These are phyloP conservation scores for Apocynum venetum DNA, from an alignment of 257 asterid species.

Conservation along the genomic window DNA sequence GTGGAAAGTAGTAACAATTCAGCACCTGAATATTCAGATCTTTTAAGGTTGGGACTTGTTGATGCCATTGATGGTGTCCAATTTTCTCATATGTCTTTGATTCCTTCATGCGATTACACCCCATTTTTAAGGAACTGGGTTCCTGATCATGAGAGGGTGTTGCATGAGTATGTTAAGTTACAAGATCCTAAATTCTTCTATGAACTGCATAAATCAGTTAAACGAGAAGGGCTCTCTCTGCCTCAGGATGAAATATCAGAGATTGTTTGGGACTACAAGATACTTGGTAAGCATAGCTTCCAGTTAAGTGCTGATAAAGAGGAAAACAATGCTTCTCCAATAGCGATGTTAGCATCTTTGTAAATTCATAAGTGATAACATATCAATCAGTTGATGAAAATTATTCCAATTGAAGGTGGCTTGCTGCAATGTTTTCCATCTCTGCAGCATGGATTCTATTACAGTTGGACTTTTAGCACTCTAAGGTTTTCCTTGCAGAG, in stretches of 20 bases:
- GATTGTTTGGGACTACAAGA: conserved; percentile 80
- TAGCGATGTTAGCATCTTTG: conserved; percentile 12
- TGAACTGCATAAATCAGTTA: conserved; percentile 62
- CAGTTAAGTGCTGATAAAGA: conserved; percentile 29
- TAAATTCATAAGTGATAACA: background rate
- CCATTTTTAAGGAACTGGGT: conserved; percentile 90
- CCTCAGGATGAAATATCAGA: conserved; percentile 79
- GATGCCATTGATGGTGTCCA: conserved; percentile 88
- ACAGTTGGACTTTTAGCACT: background rate
- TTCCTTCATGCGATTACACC: conserved; percentile 87
- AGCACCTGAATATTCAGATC: conserved; percentile 96
- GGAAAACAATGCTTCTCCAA: conserved; percentile 21
- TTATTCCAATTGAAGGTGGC: background rate
- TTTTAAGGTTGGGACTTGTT: conserved; percentile 89
- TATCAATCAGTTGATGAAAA: background rate
- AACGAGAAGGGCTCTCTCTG: conserved; percentile 46
- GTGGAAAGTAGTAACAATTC: conserved; percentile 69
- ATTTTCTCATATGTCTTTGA: conserved; percentile 70
- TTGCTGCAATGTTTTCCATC: background rate
- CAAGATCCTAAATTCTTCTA: conserved; percentile 77
- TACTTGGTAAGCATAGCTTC: conserved; percentile 55
- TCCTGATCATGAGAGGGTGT: conserved; percentile 76
- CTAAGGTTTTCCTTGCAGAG: conserved; percentile 8
- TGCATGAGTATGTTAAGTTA: conserved; percentile 61
- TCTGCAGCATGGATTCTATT: background rate